Evolutionary conservation across 208 protist genomes (phyloP), one percentile per base, ranked within the genome.

Genomic region (Trypanosoma melophagium): DNA sequence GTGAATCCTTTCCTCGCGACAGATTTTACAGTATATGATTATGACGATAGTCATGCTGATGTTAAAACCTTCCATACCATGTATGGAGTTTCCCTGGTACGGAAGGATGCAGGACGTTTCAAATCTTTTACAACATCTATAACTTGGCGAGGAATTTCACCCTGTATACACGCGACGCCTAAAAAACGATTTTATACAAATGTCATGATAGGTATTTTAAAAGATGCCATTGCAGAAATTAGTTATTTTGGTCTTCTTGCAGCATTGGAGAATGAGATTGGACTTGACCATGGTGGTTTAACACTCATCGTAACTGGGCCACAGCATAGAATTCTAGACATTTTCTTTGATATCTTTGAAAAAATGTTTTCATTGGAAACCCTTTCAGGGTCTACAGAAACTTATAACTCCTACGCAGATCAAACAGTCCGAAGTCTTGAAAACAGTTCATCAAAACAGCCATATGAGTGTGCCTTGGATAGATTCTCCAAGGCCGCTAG

Each of bases 1-100:
- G 49, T 13, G 38, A 94, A 94, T 56, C 89, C 83, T 7, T 94
- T 84, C 62, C 60, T 94, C n/a, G 58, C 86, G 19, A 89, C 78
- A 8, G 86, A 92, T 57, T 86, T 94, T 56, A 87, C 77, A 7
- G 21, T 90, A 16, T 77, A 77, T 66, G 49, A 55, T 44, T 66
- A 65, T 25, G 55, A 71, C 42, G 35, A 51, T 13, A 22, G 0
- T 42, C 19, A 74, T 17, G 45, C 58, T 16, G 71, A 16, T 16
- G 50, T 74, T 16, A 60, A 79, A 24, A 60, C 49, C 21, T 52
- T 82, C 25, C 19, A 24, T 44, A 82, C 72, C 16, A 31, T 67
- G 38, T 84, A 92, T 63, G 83, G 83, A 3, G 64, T 74, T 28
- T 74, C 83, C 22, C 63, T 80, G 16, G 60, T 91, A 10, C 72